Conservation (phyloP, 202 grass and related monocot species). For the Brachypodium distachyon region DNA sequence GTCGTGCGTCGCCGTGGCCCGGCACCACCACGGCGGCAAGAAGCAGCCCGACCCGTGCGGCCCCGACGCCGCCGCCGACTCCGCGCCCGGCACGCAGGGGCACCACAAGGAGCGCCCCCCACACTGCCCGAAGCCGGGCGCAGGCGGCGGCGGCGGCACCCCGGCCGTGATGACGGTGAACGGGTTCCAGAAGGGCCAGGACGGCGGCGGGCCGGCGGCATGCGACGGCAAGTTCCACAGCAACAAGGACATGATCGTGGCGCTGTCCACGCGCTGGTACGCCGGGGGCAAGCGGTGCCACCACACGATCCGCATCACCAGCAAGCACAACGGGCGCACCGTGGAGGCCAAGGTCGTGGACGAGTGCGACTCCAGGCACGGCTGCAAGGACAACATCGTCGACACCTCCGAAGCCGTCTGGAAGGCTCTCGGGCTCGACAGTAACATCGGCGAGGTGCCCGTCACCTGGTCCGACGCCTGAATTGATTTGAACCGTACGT, state of each 20-base stretch:
- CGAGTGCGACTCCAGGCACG: constrained; percentile 40
- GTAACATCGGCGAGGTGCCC: not conserved
- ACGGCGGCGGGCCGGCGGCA: not conserved
- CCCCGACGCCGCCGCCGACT: not conserved
- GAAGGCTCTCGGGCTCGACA: constrained; percentile 25
- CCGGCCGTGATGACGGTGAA: constrained; percentile 30
- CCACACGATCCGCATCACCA: constrained; percentile 27
- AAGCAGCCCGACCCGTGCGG: not conserved
- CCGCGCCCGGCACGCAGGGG: not conserved
- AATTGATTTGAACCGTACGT: not conserved
- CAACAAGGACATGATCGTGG: constrained; percentile 1
- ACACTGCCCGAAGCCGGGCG: constrained; percentile 5
- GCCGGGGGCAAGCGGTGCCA: constrained; percentile 10
- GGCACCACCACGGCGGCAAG: not conserved
- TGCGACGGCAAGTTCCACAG: constrained; percentile 27
- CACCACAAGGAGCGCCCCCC: not conserved
- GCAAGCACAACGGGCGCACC: not conserved
- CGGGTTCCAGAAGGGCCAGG: not conserved
- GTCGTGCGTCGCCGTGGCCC: not conserved
- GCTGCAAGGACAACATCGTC: constrained; percentile 34
- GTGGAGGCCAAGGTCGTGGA: constrained; percentile 41
- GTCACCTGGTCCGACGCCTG: constrained; percentile 29
- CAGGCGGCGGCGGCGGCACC: not conserved
- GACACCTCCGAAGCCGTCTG: constrained; percentile 24
- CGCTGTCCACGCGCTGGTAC: constrained; percentile 45